Percentiles rank a stretch among this genome's conserved stretches.
Conservation (phyloP, 306 rosid species). For the Nissolia schottii region DNA sequence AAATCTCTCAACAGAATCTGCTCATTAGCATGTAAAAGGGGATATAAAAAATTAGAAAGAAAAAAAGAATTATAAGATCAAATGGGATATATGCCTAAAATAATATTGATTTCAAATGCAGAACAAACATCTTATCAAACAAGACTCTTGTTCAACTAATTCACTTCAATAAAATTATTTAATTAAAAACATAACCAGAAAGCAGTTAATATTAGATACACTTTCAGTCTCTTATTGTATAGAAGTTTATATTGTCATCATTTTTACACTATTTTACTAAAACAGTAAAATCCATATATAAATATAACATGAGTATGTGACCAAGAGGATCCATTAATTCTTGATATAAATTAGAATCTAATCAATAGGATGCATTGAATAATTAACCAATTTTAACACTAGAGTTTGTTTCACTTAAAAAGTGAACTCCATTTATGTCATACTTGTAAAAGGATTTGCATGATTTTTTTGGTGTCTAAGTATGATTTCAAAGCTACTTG, state of each 20-base stretch:
- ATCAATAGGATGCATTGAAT: neutral
- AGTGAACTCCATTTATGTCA: neutral
- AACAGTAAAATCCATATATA: neutral
- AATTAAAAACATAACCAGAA: neutral
- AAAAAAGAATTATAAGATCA: neutral
- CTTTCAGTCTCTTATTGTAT: neutral
- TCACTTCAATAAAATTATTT: neutral
- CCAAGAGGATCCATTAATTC: neutral
- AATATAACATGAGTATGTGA: neutral
- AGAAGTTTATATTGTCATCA: neutral
- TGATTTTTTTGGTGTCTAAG: neutral
- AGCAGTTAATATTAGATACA: neutral
- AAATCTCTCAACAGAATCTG: slow-evolving; percentile 98
- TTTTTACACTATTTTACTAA: neutral
- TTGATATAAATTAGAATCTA: neutral
- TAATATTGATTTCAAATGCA: slow-evolving; percentile 6
- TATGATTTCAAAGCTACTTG: neutral
- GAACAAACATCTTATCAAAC: neutral
- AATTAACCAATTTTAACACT: neutral
- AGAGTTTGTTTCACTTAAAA: neutral
- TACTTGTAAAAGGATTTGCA: neutral
- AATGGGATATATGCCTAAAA: neutral
- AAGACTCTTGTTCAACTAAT: neutral
- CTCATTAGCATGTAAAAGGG: slow-evolving; percentile 20
- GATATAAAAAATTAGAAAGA: neutral